phyloP scores from a whole-genome alignment of 2,329 filamentous ascomycete species.

The Helotiales sp. region DNA sequence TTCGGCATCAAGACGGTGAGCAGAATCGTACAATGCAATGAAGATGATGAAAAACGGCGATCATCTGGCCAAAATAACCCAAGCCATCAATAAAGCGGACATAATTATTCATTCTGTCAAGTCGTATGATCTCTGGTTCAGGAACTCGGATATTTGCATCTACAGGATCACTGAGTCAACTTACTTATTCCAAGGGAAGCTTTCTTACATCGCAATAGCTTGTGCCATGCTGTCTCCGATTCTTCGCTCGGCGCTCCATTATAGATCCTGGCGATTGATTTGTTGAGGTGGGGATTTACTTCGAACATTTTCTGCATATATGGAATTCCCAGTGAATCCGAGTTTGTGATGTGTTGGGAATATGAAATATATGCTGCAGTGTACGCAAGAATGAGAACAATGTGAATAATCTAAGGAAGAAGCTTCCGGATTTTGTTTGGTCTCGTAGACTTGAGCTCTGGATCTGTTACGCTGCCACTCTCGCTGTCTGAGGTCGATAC shows the following conservation, averaged over 20 bases:
- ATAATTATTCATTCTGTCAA: background rate
- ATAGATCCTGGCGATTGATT: background rate
- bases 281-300: background rate
- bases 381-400: background rate
- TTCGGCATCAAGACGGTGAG: too few relatives aligned
- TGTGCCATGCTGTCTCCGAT: background rate
- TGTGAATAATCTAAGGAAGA: background rate
- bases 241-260: background rate
- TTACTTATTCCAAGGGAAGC: too few relatives aligned
- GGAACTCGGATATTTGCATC: slow-evolving; percentile 6
- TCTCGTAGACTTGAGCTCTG: too few relatives aligned
- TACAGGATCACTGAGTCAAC: background rate
- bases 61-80: background rate
- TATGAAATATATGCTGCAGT: background rate
- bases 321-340: background rate
- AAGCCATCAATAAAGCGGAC: slow-evolving; percentile 1
- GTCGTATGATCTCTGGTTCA: background rate
- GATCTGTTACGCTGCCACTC: background rate
- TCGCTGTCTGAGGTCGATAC: background rate
- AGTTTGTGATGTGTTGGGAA: too few relatives aligned
- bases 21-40: background rate
- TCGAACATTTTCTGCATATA: background rate
- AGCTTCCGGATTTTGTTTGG: background rate
- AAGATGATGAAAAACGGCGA: slow-evolving; percentile 3
- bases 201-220: background rate